These are phyloP conservation scores for Tolypocladium ophioglossoides DNA, from an alignment of 2,329 filamentous ascomycete genomes.

Conservation along the genomic window DNA sequence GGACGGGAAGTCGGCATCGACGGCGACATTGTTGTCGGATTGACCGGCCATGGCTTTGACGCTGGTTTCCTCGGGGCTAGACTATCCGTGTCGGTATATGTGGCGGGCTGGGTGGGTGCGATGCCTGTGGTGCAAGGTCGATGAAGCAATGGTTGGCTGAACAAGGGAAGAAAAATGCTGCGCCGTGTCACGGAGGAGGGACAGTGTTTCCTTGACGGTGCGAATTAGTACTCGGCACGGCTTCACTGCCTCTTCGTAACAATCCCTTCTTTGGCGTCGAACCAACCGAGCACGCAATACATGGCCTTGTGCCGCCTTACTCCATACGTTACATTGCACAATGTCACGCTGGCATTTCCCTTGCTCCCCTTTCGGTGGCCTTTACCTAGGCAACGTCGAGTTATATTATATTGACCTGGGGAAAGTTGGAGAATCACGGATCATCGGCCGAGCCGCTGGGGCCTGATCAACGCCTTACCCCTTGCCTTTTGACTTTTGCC, in stretches of 20 bases:
- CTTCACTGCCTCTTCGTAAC: no score
- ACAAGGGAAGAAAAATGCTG: background rate
- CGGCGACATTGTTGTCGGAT: conserved; percentile 3
- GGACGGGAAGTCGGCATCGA: conserved; percentile 40
- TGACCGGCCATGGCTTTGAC: background rate
- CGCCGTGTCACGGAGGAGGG: background rate
- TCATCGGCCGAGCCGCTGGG: background rate
- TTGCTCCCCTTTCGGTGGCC: no score
- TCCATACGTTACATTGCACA: no score
- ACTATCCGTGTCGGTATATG: background rate
- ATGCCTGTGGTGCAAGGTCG: background rate
- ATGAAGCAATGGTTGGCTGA: background rate
- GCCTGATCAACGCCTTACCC: background rate
- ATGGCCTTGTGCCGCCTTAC: no score
- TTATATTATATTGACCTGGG: no score
- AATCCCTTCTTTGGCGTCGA: no score
- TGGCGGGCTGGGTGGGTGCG: background rate
- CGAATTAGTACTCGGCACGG: background rate
- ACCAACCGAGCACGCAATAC: no score
- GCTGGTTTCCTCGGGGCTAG: background rate
- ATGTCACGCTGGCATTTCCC: no score
- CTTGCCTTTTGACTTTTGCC: background rate
- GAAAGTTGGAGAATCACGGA: background rate
- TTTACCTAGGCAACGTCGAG: no score
- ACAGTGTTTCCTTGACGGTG: background rate